phyloP scores from a whole-genome alignment of 2,329 filamentous ascomycete species.

The Colletotrichum sp. region DNA sequence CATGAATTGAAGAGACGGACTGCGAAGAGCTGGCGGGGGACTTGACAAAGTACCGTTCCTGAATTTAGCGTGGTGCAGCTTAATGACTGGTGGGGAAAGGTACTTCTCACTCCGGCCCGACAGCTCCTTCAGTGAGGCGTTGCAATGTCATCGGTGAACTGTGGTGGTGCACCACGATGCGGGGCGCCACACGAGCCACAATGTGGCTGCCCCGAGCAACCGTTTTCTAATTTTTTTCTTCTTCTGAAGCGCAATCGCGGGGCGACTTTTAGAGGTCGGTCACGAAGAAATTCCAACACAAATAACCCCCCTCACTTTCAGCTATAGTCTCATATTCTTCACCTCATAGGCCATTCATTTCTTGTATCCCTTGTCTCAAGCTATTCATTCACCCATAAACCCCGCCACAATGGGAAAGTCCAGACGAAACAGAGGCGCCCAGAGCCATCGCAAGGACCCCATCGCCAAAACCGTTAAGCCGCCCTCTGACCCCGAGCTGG shows the following conservation, averaged over 20 bases:
- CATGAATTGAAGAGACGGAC: background rate
- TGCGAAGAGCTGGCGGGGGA: background rate
- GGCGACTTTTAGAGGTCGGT: background rate
- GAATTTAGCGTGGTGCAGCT: background rate
- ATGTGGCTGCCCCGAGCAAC: conserved; percentile 18
- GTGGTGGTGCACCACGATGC: background rate
- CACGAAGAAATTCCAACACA: background rate
- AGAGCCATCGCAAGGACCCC: conserved; percentile 56
- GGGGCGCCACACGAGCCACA: conserved; percentile 5
- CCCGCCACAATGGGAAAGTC: conserved; percentile 62
- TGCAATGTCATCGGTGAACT: background rate
- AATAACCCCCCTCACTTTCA: background rate
- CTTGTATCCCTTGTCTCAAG: background rate
- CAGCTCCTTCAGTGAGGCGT: background rate
- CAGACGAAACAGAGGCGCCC: conserved; percentile 55
- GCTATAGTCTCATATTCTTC: background rate
- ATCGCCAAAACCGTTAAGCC: conserved; percentile 64
- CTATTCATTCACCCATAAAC: background rate
- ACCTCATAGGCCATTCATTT: background rate
- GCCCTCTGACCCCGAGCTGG: conserved; percentile 67
- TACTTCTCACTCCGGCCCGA: background rate
- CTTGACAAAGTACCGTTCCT: background rate
- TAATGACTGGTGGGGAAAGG: background rate
- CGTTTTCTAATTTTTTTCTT: background rate
- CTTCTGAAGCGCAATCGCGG: background rate